Evolutionary conservation across 2,329 filamentous ascomycete genomes (phyloP).

Genomic region (Scytalidium sp.): DNA sequence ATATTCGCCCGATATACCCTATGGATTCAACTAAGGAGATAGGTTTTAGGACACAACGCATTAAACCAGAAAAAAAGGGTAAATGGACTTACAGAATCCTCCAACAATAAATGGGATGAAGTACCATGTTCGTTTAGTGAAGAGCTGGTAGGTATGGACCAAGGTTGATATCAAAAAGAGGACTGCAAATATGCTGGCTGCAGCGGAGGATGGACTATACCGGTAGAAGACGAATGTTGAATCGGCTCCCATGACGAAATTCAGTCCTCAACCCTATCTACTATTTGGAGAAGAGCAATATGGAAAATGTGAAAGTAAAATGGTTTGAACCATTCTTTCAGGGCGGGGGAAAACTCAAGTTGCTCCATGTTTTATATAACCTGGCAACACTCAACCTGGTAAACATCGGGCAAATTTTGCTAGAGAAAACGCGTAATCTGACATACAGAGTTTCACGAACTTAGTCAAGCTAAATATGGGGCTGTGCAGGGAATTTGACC

Average conservation of each 20-base stretch:
- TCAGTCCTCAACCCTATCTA: neutral
- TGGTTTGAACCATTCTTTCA: neutral
- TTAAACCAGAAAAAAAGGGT: neutral
- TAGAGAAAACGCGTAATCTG: neutral
- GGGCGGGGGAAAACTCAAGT: neutral
- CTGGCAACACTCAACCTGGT: neutral
- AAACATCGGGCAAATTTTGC: neutral
- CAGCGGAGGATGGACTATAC: conserved; percentile 42
- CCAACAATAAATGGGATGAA: conserved; percentile 50
- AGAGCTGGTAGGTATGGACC: conserved; percentile 35
- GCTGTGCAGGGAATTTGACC: neutral
- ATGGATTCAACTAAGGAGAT: conserved; percentile 31
- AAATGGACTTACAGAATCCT: conserved; percentile 39
- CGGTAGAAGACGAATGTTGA: conserved; percentile 35
- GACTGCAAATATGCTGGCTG: conserved; percentile 38
- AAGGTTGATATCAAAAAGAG: conserved; percentile 36
- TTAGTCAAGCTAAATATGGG: neutral
- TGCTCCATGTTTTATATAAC: too few relatives aligned
- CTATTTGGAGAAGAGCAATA: neutral
- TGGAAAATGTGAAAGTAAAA: neutral
- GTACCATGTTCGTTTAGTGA: conserved; percentile 43
- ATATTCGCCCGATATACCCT: conserved; percentile 27
- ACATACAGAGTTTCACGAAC: neutral
- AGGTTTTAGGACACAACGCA: neutral
- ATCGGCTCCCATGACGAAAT: neutral